These are phyloP conservation scores for Candida hungchunana DNA, from an alignment of 805 yeast genomes.

Conservation along the genomic window DNA sequence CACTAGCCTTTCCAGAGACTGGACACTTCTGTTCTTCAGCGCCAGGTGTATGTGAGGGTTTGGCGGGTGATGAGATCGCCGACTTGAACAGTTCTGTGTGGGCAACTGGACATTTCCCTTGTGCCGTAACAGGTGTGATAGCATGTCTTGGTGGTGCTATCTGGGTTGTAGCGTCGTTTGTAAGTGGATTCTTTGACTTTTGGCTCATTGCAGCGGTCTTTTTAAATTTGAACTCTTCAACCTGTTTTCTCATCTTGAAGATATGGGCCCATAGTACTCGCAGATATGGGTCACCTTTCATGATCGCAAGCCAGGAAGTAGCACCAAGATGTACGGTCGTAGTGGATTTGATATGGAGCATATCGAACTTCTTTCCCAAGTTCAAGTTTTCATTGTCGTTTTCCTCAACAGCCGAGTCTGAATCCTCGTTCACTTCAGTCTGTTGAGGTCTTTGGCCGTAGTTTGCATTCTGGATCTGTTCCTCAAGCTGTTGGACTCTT, in stretches of 20 bases:
- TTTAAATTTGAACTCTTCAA: conserved; percentile 23
- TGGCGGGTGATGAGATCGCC: neutral
- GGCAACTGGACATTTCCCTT: conserved; percentile 27
- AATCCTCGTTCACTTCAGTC: neutral
- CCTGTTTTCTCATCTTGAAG: conserved; percentile 37
- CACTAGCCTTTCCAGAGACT: conserved; percentile 17
- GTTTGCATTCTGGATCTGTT: conserved; percentile 9
- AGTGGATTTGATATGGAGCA: conserved; percentile 39
- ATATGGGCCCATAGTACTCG: conserved; percentile 51
- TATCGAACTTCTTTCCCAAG: conserved; percentile 39
- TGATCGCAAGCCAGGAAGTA: conserved; percentile 55
- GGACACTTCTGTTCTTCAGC: conserved; percentile 15
- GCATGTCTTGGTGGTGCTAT: too few species aligned
- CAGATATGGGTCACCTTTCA: conserved; percentile 54
- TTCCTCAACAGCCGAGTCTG: conserved; percentile 4
- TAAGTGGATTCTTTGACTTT: too few species aligned
- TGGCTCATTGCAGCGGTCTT: too few species aligned
- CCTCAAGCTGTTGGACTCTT: conserved; percentile 46
- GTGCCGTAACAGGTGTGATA: too few species aligned
- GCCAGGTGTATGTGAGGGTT: conserved; percentile 19
- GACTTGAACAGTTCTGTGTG: conserved; percentile 12
- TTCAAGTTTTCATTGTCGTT: conserved; percentile 27
- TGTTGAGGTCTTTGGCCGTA: conserved; percentile 1
- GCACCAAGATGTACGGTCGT: conserved; percentile 45
- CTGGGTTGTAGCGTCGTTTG: too few species aligned